Base-by-base conservation (phyloP, 179 eudicot species). In the Patellifolia procumbens region DNA sequence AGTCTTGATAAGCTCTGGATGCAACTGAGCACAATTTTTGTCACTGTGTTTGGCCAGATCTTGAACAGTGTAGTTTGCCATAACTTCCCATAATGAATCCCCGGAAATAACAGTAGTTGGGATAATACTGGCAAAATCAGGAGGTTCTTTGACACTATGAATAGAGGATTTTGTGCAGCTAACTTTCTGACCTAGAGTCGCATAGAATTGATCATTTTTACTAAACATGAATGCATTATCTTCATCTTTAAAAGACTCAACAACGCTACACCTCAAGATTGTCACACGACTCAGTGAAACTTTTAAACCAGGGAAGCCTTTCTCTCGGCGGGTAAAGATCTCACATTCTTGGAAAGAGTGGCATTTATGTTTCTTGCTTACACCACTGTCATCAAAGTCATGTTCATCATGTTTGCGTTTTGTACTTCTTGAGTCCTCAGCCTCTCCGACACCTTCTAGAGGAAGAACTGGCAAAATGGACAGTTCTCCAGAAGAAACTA, bases 271-370 rank as follows among this genome's bases (percentile, higher is more conserved):
- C 76, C 83, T 84, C 71, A 88, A 78, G 72, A 91, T 78, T 74
- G 83, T 75, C 17, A 86, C 77, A 73, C 89, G 87, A 72, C 82
- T 85, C 77, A 95, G 48, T 46, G 84, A 87, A 55, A 95, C 83
- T 52, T 75, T 82, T 73, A 95, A 81, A 74, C 99, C 98, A 22
- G 98, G 99, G 80, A 95, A 95, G 74, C 99, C 99, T 82, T 95
- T 95, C 77, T 87, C 97, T 67, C 89, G 86, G 49, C 99, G 97
- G 45, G 85, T 83, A 76, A 68, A 83, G 42, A 87, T 68, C 80
- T 94, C 98, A 80, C 76, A 81, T 19, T 91, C 98, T 24, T 86
- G 76, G 45, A 74, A 56, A 19, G 87, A 81, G 39, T 62, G 68
- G 52, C 75, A 73, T 85, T 88, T 90, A 17, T 58, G 68, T 76